These are phyloP conservation scores for Scytalidium sp. DNA, from an alignment of 2,329 filamentous ascomycete genomes.

Conservation along the genomic window DNA sequence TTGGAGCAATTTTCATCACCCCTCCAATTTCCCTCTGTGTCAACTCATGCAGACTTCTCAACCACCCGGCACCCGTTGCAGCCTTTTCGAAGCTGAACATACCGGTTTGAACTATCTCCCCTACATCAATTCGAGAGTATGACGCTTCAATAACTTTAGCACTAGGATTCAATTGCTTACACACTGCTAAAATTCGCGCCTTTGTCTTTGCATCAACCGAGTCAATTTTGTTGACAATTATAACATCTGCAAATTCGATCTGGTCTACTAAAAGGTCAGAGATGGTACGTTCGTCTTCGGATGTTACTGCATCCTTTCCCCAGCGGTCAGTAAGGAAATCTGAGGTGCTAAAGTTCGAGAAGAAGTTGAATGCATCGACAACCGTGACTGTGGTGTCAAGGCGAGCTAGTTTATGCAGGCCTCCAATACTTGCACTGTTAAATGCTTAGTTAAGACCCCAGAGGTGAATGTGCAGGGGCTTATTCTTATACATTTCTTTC, in stretches of 20 bases:
- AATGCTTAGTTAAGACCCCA: conserved; percentile 9
- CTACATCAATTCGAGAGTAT: conserved; percentile 53
- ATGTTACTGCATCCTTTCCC: conserved; percentile 53
- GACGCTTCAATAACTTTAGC: conserved; percentile 62
- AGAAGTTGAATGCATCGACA: conserved; percentile 70
- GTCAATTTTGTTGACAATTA: conserved; percentile 64
- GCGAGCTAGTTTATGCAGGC: conserved; percentile 61
- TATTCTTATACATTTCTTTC: conserved; percentile 10
- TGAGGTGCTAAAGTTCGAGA: conserved; percentile 68
- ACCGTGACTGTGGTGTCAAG: conserved; percentile 72
- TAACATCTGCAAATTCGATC: conserved; percentile 73
- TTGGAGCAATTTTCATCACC: conserved; percentile 56
- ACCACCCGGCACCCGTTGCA: conserved; percentile 64
- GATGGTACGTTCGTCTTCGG: conserved; percentile 70
- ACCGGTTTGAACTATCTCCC: conserved; percentile 62
- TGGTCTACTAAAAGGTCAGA: conserved; percentile 75
- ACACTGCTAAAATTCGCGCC: conserved; percentile 46
- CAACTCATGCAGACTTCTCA: conserved; percentile 68
- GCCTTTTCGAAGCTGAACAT: conserved; percentile 64
- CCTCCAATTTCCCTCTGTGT: conserved; percentile 54
- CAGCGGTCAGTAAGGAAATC: conserved; percentile 65
- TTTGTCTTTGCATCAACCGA: conserved; percentile 35
- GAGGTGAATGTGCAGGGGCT: neutral
- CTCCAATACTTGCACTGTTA: conserved; percentile 51
- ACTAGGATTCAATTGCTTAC: conserved; percentile 62